Evolutionary conservation across 2,329 filamentous ascomycete genomes (phyloP).

Genomic region (Lachnellula hyalina): DNA sequence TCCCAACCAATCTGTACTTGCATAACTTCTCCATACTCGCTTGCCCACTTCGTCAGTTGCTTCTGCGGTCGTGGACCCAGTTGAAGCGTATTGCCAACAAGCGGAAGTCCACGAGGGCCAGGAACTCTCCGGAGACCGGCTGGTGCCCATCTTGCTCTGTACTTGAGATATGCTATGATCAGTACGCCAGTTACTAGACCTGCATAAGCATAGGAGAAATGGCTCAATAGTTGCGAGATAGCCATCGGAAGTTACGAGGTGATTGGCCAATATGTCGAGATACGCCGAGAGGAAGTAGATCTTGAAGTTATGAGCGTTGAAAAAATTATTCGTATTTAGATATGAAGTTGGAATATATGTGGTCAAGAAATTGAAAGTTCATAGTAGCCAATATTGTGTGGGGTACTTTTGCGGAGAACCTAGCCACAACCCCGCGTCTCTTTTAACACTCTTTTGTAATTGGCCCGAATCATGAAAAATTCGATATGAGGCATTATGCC

Average conservation of each 20-base stretch:
- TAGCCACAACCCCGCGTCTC: too few species aligned
- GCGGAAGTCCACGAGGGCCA: slow-evolving; percentile 12
- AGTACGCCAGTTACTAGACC: background rate
- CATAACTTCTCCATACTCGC: slow-evolving; percentile 41
- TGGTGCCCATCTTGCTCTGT: background rate
- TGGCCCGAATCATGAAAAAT: too few species aligned
- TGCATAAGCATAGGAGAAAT: background rate
- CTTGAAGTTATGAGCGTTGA: too few species aligned
- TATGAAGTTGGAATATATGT: too few species aligned
- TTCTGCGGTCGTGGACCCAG: slow-evolving; percentile 1
- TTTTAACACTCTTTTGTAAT: too few species aligned
- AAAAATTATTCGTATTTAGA: too few species aligned
- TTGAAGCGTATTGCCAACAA: slow-evolving; percentile 11
- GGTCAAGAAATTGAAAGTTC: too few species aligned
- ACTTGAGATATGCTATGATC: background rate
- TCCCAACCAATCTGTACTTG: slow-evolving; percentile 40
- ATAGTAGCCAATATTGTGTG: too few species aligned
- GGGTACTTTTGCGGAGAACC: too few species aligned
- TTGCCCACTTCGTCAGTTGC: slow-evolving; percentile 30
- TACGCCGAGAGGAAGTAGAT: too few species aligned
- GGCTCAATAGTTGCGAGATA: background rate
- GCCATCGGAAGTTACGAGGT: background rate
- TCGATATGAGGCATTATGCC: too few species aligned
- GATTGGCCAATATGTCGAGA: too few species aligned
- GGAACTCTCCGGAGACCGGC: slow-evolving; percentile 3